Evolutionary conservation across 371 early-diverging fungal genomes (phyloP), one percentile per base, ranked within the genome.

Genomic region (Dichotomocladium elegans): DNA sequence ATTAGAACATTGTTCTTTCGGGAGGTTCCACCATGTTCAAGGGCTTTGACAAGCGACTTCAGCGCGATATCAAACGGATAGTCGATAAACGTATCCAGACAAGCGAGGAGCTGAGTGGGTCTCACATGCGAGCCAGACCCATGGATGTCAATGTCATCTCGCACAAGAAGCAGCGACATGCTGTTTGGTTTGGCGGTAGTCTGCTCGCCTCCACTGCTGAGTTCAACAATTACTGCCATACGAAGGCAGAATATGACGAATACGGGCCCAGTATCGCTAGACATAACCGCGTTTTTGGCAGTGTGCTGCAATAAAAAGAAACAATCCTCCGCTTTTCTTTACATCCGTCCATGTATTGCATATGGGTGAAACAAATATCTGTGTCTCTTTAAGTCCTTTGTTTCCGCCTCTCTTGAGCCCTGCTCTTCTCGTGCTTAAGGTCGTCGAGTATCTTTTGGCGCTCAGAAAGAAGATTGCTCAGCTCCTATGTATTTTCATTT

Each of bases 21-120:
- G 98, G 98, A 58, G 98, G 98, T 19, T 96, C 96, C 12, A 98
- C 98, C 47, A 95, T 98, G 94, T 98, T 89, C 76, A 95, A 95
- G 63, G 94, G 92, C 72, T 95, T 98, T 75, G 91, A 89, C 58
- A 88, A 89, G 72, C 88, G 98, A 61, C 81, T 98, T 50, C 92
- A 96, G 68, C 84, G 96, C 48, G 97, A 98, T 63, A 92, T 98
- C 57, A 91, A 92, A 76, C 85, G 88, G 41, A 81, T 90, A 33
- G 93, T 92, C 9, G 93, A 92, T 60, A 79, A 68, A 19, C 93
- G 98, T 63, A 73, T 93, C 57, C 77, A 77, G 58, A 72, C 70
- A 28, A 86, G 86, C 58, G 90, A 93, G 58, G 68, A 71, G 27
- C 67, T 89, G 27, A 86, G 88, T 56, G 88, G 90, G 46, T 85